A percentile compares a stretch with the other conserved stretches of the same genome.
Evolutionary conservation across 352 stramenopile species (phyloP).

Genomic region (Pythium sp.): DNA sequence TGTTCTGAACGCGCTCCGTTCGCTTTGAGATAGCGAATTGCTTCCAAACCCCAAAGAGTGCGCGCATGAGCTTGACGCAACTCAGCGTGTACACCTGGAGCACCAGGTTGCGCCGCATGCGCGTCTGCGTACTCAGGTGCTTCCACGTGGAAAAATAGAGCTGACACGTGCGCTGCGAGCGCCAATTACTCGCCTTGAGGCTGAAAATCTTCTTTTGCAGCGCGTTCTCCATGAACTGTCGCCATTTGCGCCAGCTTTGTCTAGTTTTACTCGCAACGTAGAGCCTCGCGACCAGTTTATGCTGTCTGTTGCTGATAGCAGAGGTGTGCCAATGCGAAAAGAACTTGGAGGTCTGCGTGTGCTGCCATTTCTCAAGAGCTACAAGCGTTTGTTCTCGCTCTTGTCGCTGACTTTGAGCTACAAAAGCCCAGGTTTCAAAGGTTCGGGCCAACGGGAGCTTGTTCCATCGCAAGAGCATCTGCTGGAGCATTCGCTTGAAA

Average conservation of each 20-base stretch:
- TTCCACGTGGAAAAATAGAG: conserved; percentile 26
- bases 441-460: conserved; percentile 13
- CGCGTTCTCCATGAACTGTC: not conserved
- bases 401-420: conserved; percentile 3
- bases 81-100: conserved; percentile 28
- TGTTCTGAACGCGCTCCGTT: conserved; percentile 24
- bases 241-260: conserved; percentile 13
- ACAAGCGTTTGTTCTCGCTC: conserved; percentile 19
- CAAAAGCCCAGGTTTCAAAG: conserved; percentile 21
- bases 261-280: not conserved
- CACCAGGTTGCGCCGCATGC: conserved; percentile 20
- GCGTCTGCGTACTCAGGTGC: conserved; percentile 11
- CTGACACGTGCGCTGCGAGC: not conserved
- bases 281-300: not conserved
- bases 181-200: not conserved
- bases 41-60: conserved; percentile 28
- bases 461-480: conserved; percentile 27
- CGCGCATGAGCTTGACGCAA: conserved; percentile 26
- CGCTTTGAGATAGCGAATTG: conserved; percentile 19
- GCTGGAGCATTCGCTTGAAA: not conserved
- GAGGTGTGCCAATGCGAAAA: conserved; percentile 5
- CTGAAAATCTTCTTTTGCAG: not conserved
- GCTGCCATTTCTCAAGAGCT: conserved; percentile 34
- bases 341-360: conserved; percentile 1
- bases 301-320: not conserved